These are phyloP conservation scores for Bruguiera sexangula DNA, from an alignment of 345 rosid genomes.

Conservation along the genomic window DNA sequence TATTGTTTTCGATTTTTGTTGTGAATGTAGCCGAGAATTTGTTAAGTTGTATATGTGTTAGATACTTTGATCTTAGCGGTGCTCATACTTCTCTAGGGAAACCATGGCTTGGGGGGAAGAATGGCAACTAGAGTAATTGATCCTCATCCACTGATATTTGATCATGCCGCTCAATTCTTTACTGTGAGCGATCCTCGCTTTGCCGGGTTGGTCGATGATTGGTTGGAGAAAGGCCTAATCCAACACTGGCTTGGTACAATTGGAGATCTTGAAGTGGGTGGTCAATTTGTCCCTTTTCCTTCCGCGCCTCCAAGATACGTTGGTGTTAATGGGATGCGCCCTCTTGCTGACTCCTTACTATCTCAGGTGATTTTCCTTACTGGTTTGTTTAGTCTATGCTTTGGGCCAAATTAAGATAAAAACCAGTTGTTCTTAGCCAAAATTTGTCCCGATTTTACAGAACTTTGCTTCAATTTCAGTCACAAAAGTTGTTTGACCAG, in stretches of 20 bases:
- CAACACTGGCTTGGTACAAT: slow-evolving; percentile 61
- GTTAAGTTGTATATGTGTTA: too few species aligned
- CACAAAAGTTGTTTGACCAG: too few species aligned
- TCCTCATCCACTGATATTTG: slow-evolving; percentile 60
- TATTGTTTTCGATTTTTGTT: neutral
- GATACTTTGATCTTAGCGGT: neutral
- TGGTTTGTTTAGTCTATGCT: neutral
- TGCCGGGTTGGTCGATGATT: slow-evolving; percentile 55
- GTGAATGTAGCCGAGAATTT: neutral
- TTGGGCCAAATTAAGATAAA: too few species aligned
- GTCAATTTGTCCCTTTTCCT: slow-evolving; percentile 60
- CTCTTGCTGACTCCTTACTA: slow-evolving; percentile 73
- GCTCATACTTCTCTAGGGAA: slow-evolving; percentile 42
- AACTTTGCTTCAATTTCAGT: neutral
- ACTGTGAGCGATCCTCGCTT: slow-evolving; percentile 65
- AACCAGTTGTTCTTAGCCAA: too few species aligned
- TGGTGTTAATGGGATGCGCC: slow-evolving; percentile 78
- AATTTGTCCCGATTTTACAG: too few species aligned
- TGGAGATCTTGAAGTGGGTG: slow-evolving; percentile 78
- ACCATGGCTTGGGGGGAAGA: slow-evolving; percentile 95
- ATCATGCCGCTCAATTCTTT: slow-evolving; percentile 93
- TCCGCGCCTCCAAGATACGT: slow-evolving; percentile 58
- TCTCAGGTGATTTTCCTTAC: slow-evolving; percentile 42
- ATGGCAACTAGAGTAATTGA: slow-evolving; percentile 79
- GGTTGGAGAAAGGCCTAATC: slow-evolving; percentile 75